phyloP scores from a whole-genome alignment of 225 moss, liverwort and hornwort species.

The Thuidium tamariscinum region DNA sequence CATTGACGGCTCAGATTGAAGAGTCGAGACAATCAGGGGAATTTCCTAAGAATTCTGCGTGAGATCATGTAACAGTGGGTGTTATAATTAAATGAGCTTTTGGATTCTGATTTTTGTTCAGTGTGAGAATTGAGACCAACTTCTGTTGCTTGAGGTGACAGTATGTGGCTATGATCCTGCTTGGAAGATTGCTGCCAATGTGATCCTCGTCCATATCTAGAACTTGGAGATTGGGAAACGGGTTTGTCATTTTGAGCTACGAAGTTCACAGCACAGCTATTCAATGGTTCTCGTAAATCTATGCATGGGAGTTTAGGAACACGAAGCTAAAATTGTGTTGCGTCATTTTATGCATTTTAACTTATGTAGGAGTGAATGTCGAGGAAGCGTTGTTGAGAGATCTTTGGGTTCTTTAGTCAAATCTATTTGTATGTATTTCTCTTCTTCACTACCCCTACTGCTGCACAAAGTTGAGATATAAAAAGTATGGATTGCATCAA shows the following conservation, averaged over 20 bases:
- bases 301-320: neutral
- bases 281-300: neutral
- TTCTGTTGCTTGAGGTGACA: neutral
- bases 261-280: neutral
- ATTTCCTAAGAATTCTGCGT: neutral
- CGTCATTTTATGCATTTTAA: neutral
- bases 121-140: neutral
- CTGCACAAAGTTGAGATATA: neutral
- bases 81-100: neutral
- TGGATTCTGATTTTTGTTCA: neutral
- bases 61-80: neutral
- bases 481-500: neutral
- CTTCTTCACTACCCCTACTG: too few species aligned
- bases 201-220: neutral
- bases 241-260: neutral
- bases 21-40: neutral
- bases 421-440: neutral
- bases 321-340: too few species aligned
- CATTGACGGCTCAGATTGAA: conserved; percentile 6
- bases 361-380: neutral
- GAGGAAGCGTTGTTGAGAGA: neutral
- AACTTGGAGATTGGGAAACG: neutral
- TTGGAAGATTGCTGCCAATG: neutral
- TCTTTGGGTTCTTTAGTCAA: too few species aligned
- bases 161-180: neutral